Conservation (phyloP, 495 filamentous ascomycete genomes). For the Aspergillus cristatus region DNA sequence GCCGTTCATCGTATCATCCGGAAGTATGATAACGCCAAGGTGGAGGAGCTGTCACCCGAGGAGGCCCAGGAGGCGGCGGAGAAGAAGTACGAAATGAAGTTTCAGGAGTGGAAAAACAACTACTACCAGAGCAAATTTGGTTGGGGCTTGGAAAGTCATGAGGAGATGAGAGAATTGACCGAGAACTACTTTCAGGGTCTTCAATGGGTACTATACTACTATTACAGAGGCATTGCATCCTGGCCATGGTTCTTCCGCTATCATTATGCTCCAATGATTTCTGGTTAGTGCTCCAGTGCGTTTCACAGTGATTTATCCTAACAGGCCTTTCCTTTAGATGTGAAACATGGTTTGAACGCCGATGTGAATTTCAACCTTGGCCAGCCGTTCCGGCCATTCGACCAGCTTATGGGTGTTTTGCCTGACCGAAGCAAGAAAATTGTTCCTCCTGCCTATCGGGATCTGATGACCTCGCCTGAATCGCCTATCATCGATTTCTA, state of each 20-base stretch:
- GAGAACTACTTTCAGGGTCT: slow-evolving; percentile 97
- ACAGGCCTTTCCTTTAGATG: slow-evolving; percentile 42
- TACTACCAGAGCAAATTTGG: slow-evolving; percentile 88
- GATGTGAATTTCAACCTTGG: slow-evolving; percentile 88
- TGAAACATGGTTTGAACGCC: slow-evolving; percentile 78
- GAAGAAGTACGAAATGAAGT: slow-evolving; percentile 76
- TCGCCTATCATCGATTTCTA: slow-evolving; percentile 99
- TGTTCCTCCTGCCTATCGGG: slow-evolving; percentile 78
- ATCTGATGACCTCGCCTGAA: slow-evolving; percentile 79
- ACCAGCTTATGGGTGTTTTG: slow-evolving; percentile 97
- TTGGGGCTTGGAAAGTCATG: slow-evolving; percentile 77
- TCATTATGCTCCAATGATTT: slow-evolving; percentile 97
- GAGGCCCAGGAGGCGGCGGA: slow-evolving; percentile 70
- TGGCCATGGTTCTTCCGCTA: slow-evolving; percentile 98
- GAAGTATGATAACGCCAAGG: slow-evolving; percentile 80
- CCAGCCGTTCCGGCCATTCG: slow-evolving; percentile 86
- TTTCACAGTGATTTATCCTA: background rate
- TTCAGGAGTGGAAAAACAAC: slow-evolving; percentile 82
- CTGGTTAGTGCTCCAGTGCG: slow-evolving; percentile 40
- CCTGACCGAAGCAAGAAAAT: slow-evolving; percentile 96
- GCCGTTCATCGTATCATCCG: slow-evolving; percentile 77
- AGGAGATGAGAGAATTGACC: slow-evolving; percentile 70
- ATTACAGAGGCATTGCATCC: slow-evolving; percentile 91
- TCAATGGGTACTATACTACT: slow-evolving; percentile 98
- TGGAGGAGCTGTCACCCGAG: slow-evolving; percentile 69